Conservation (phyloP, 805 yeast species). For the Pichia deserticola region DNA sequence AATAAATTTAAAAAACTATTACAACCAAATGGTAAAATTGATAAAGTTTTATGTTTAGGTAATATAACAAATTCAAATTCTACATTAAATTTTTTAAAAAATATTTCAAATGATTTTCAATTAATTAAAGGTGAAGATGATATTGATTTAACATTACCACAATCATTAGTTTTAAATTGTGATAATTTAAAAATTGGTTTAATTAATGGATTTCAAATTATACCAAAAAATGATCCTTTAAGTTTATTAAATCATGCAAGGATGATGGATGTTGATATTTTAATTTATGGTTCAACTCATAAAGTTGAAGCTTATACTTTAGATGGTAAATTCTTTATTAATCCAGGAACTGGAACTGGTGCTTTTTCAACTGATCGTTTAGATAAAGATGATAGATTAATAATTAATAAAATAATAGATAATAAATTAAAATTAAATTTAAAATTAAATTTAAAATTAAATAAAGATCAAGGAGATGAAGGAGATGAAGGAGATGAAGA, state of each 20-base stretch:
- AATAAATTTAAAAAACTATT: conserved; percentile 64
- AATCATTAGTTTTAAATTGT: conserved; percentile 54
- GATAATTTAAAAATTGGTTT: conserved; percentile 78
- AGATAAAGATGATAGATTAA: conserved; percentile 9
- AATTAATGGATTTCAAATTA: conserved; percentile 73
- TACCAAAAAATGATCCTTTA: conserved; percentile 84
- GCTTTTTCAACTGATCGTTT: conserved; percentile 43
- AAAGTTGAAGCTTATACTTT: conserved; percentile 87
- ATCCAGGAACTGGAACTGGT: conserved; percentile 96
- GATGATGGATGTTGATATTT: conserved; percentile 83
- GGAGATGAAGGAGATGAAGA: neutral
- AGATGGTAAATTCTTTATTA: conserved; percentile 89
- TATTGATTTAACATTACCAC: conserved; percentile 44
- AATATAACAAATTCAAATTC: conserved; percentile 65
- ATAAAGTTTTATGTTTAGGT: conserved; percentile 80
- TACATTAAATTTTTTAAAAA: conserved; percentile 56
- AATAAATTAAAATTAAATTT: neutral
- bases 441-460: neutral
- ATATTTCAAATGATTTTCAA: conserved; percentile 64
- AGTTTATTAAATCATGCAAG: conserved; percentile 77
- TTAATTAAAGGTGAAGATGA: conserved; percentile 83
- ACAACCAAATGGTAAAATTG: conserved; percentile 70
- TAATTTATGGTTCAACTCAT: conserved; percentile 91
- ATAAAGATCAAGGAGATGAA: neutral
- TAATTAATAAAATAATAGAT: neutral